phyloP scores from a whole-genome alignment of 2,329 filamentous ascomycete genomes.

The Camillea tinctor region DNA sequence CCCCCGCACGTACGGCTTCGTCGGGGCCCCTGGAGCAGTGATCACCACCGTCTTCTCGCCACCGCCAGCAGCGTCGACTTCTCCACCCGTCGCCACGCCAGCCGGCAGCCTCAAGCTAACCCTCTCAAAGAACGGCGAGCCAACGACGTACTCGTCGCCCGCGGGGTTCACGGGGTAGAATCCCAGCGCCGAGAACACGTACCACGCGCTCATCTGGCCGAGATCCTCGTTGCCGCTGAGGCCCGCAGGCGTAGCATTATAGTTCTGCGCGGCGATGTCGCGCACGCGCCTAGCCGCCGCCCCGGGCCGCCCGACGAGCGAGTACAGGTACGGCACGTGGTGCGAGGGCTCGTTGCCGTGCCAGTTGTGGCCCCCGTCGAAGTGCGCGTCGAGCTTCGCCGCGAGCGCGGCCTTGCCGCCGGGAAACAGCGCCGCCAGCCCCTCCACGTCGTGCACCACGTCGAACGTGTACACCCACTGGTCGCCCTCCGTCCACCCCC shows the following conservation, averaged over 20 bases:
- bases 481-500: slow-evolving; percentile 50
- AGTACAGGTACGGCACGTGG: slow-evolving; percentile 47
- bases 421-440: slow-evolving; percentile 41
- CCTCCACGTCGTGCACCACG: slow-evolving; percentile 45
- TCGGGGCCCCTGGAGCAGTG: slow-evolving; percentile 39
- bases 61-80: slow-evolving; percentile 4
- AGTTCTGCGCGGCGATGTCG: slow-evolving; percentile 38
- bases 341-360: slow-evolving; percentile 49
- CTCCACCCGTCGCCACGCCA: slow-evolving; percentile 27
- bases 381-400: slow-evolving; percentile 43
- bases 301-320: slow-evolving; percentile 39
- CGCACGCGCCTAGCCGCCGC: slow-evolving; percentile 39
- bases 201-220: slow-evolving; percentile 51
- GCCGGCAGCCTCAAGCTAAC: slow-evolving; percentile 38
- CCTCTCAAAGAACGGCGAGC: slow-evolving; percentile 46
- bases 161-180: slow-evolving; percentile 48
- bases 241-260: slow-evolving; percentile 45
- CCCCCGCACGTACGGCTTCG: slow-evolving; percentile 40
- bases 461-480: slow-evolving; percentile 51
- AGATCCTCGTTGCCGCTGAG: slow-evolving; percentile 48
- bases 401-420: slow-evolving; percentile 37
- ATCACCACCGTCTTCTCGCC: slow-evolving; percentile 36
- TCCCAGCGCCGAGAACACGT: slow-evolving; percentile 45
- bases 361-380: slow-evolving; percentile 44
- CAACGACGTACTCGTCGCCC: slow-evolving; percentile 44